These are phyloP conservation scores for Apiospora hydei DNA, from an alignment of 2,329 filamentous ascomycete species.

Conservation along the genomic window DNA sequence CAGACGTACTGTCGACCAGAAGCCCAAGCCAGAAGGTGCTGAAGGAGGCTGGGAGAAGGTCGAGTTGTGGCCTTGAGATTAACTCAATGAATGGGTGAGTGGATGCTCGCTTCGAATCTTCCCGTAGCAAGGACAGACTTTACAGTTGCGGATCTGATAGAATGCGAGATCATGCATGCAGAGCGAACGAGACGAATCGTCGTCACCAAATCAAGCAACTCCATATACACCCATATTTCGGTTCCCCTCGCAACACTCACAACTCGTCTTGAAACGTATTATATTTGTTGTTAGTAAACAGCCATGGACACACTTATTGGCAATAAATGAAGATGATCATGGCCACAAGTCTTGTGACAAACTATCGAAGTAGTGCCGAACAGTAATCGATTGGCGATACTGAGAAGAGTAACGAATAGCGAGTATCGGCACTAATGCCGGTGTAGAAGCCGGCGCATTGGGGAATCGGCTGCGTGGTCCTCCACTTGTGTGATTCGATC, in stretches of 20 bases:
- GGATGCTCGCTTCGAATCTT: not conserved
- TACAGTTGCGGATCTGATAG: constrained; percentile 10
- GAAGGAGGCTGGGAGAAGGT: constrained; percentile 68
- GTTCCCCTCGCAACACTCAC: not conserved
- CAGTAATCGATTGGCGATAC: not conserved
- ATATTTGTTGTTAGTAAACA: not conserved
- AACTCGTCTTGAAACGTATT: not conserved
- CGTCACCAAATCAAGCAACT: not conserved
- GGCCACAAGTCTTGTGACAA: not conserved
- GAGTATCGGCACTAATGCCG: constrained; percentile 12
- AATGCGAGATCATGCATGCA: constrained; percentile 6
- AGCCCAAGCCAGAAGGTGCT: constrained; percentile 35
- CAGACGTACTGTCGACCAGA: constrained; percentile 57
- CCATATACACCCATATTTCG: not conserved
- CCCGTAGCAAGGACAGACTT: constrained; percentile 1
- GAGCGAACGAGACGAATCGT: not conserved
- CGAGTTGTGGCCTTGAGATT: constrained; percentile 71
- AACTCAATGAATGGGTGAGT: not conserved
- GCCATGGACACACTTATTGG: not conserved
- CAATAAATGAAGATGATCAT: not conserved
- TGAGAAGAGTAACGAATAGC: not conserved
- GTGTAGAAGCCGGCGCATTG: not conserved
- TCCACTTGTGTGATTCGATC: not conserved
- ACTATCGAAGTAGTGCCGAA: not conserved
- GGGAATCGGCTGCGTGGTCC: not conserved